A percentile compares a stretch with the other conserved stretches of the same genome.
Evolutionary conservation across 768 basidiomycete species (phyloP).

Genomic region (Lactarius deliciosus): DNA sequence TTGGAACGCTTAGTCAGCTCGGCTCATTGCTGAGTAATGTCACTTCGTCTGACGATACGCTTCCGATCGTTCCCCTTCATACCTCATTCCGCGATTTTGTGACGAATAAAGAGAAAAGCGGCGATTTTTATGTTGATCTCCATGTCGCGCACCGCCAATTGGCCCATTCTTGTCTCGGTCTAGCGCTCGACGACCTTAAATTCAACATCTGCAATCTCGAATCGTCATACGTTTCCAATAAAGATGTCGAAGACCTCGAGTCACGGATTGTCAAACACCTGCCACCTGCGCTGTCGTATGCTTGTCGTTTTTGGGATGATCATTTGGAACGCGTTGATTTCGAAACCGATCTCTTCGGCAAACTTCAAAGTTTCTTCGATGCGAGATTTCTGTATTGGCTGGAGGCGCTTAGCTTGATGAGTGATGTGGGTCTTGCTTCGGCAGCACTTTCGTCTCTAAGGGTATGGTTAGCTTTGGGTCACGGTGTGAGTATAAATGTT

Average conservation of each 20-base stretch:
- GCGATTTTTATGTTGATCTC: background rate
- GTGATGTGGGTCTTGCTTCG: too few species aligned
- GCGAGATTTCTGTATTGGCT: too few species aligned
- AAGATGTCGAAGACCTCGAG: conserved; percentile 2
- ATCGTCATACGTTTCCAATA: background rate
- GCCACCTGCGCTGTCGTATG: background rate
- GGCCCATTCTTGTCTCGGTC: background rate
- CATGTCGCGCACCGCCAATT: background rate
- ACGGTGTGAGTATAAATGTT: too few species aligned
- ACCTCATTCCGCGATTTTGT: conserved; percentile 3
- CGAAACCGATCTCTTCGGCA: background rate
- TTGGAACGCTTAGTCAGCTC: background rate
- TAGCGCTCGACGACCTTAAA: background rate
- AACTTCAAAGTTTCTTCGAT: too few species aligned
- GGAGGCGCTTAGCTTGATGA: too few species aligned
- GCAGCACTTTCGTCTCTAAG: too few species aligned
- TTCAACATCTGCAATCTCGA: conserved; percentile 14
- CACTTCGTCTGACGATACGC: background rate
- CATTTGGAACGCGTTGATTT: background rate
- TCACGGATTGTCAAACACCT: background rate
- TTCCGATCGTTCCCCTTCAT: conserved; percentile 2
- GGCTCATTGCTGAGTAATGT: conserved; percentile 10
- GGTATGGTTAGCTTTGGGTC: too few species aligned
- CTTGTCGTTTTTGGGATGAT: conserved; percentile 7
- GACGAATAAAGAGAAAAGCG: background rate